Conservation (phyloP, 805 yeast species). For the Starmerella apicola region DNA sequence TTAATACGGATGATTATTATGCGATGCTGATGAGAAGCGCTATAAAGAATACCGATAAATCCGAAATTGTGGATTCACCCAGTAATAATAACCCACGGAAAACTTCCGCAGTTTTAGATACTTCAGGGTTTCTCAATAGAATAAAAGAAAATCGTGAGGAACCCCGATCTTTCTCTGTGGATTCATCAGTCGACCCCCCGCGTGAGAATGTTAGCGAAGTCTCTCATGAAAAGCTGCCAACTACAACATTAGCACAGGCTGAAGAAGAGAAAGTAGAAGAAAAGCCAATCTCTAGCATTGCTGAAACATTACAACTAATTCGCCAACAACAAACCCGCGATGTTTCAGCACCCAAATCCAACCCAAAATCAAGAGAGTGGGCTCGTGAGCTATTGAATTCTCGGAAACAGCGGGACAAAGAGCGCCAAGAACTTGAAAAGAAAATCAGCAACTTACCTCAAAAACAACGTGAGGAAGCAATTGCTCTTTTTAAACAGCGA, state of each 20-base stretch:
- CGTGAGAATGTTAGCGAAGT: no score
- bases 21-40: not conserved
- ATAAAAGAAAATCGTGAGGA: no score
- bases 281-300: conserved; percentile 25
- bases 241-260: no score
- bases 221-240: no score
- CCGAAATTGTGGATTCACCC: no score
- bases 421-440: conserved; percentile 20
- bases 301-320: conserved; percentile 29
- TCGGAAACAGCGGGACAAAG: conserved; percentile 16
- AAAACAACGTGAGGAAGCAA: conserved; percentile 26
- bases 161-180: no score
- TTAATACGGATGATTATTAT: not conserved
- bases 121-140: no score
- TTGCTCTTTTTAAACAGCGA: conserved; percentile 21
- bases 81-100: no score
- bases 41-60: no score
- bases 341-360: not conserved
- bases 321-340: not conserved
- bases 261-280: not conserved
- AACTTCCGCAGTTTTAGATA: no score
- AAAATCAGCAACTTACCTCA: conserved; percentile 23
- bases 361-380: conserved; percentile 9
- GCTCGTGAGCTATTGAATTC: conserved; percentile 6
- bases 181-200: no score